Evolutionary conservation across 225 moss, liverwort and hornwort genomes (phyloP).

Genomic region (Sphagnum contortum): DNA sequence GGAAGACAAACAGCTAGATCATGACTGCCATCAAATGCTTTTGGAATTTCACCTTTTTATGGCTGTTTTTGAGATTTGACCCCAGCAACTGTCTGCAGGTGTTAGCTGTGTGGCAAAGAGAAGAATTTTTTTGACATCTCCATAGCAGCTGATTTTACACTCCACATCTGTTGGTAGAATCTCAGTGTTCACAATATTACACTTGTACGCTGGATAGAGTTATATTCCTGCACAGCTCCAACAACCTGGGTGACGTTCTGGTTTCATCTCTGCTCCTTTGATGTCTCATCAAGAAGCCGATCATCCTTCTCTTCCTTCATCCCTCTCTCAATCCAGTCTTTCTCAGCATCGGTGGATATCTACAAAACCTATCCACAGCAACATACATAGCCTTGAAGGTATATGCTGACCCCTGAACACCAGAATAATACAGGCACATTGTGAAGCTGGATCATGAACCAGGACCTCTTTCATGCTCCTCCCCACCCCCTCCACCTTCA

Average conservation of each 20-base stretch:
- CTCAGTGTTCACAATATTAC: neutral
- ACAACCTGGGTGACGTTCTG: neutral
- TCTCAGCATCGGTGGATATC: neutral
- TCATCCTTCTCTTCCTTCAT: neutral
- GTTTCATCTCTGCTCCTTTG: neutral
- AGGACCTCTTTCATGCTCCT: too few relatives aligned
- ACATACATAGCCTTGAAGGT: too few relatives aligned
- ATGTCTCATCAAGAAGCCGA: neutral
- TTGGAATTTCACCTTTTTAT: neutral
- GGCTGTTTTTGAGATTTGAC: too few relatives aligned
- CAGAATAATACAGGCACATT: neutral
- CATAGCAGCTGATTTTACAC: neutral
- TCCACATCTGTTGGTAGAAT: neutral
- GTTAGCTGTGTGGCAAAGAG: neutral
- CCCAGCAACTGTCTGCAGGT: neutral
- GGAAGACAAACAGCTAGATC: neutral
- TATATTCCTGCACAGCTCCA: conserved; percentile 3
- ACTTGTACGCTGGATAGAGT: neutral
- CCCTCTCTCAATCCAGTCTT: neutral
- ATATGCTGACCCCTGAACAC: neutral
- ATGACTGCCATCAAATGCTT: neutral
- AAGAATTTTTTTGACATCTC: neutral
- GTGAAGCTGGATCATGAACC: neutral
- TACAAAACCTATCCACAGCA: neutral
- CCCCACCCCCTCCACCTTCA: too few relatives aligned